phyloP scores from a whole-genome alignment of 2,329 filamentous ascomycete genomes.

The Aspergillus nomiae region DNA sequence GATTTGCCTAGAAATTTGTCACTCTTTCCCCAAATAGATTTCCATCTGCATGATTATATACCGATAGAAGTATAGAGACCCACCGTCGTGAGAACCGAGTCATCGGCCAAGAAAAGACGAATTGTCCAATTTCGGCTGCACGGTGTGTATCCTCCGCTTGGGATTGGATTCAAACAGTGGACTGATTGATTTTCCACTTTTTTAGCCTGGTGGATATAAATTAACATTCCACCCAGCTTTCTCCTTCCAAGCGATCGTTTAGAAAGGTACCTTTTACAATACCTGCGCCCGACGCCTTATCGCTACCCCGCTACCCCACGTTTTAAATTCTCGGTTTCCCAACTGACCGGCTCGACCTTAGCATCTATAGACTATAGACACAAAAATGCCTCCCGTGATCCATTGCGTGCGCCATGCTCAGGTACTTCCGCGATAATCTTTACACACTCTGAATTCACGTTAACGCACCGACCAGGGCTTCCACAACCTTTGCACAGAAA shows the following conservation, averaged over 20 bases:
- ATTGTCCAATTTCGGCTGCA: conserved; percentile 16
- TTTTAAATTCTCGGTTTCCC: conserved; percentile 4
- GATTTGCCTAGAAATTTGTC: not conserved
- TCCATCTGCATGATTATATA: not conserved
- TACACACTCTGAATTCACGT: not conserved
- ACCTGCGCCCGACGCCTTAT: not conserved
- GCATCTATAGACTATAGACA: not conserved
- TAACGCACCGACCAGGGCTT: conserved; percentile 58
- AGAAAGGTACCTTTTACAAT: not conserved
- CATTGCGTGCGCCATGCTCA: conserved; percentile 51
- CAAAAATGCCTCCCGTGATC: conserved; percentile 44
- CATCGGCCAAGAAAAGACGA: conserved; percentile 12
- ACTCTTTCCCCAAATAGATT: not conserved
- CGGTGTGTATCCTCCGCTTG: conserved; percentile 4
- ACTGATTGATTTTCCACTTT: not conserved
- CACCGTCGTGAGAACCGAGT: not conserved
- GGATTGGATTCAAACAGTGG: conserved; percentile 1
- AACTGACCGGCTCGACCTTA: not conserved
- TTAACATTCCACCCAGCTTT: not conserved
- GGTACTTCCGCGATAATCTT: conserved; percentile 27
- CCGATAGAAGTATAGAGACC: not conserved
- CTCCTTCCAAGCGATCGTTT: conserved; percentile 3
- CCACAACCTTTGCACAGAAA: conserved; percentile 74
- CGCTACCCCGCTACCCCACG: conserved; percentile 25
- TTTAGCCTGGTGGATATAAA: conserved; percentile 2